phyloP scores from a whole-genome alignment of 1,284 basidiomycete genomes.

The Irpex rosettiformis region DNA sequence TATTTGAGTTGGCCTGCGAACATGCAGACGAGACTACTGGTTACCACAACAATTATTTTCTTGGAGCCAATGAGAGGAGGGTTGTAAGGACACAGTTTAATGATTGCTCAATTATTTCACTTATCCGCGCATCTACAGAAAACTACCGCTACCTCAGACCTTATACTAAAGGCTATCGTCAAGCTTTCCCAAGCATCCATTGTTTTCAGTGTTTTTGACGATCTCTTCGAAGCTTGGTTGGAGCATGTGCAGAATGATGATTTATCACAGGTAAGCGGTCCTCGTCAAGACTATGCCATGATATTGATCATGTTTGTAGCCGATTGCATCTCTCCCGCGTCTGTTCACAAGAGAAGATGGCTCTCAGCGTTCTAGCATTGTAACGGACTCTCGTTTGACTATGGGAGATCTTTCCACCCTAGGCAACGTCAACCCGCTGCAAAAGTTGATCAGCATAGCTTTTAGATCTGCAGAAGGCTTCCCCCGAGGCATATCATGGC shows the following conservation, averaged over 20 bases:
- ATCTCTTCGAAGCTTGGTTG: constrained; percentile 64
- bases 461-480: constrained; percentile 43
- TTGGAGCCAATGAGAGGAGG: constrained; percentile 17
- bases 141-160: constrained; percentile 26
- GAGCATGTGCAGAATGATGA: constrained; percentile 39
- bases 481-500: constrained; percentile 54
- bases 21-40: constrained; percentile 39
- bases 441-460: constrained; percentile 44
- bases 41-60: constrained; percentile 21
- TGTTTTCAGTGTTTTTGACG: constrained; percentile 59
- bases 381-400: constrained; percentile 30
- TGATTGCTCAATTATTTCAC: background rate
- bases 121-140: constrained; percentile 12
- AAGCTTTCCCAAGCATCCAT: constrained; percentile 53
- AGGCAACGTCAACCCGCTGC: constrained; percentile 51
- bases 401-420: constrained; percentile 27
- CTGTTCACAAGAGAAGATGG: constrained; percentile 56
- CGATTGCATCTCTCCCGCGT: constrained; percentile 51
- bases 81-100: constrained; percentile 12
- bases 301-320: constrained; percentile 30
- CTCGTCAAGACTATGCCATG: background rate
- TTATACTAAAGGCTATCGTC: constrained; percentile 47
- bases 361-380: constrained; percentile 34
- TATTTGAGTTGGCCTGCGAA: constrained; percentile 50
- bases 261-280: constrained; percentile 34